phyloP scores from a whole-genome alignment of 2,329 filamentous ascomycete genomes.

The Hypoxylon sp. region DNA sequence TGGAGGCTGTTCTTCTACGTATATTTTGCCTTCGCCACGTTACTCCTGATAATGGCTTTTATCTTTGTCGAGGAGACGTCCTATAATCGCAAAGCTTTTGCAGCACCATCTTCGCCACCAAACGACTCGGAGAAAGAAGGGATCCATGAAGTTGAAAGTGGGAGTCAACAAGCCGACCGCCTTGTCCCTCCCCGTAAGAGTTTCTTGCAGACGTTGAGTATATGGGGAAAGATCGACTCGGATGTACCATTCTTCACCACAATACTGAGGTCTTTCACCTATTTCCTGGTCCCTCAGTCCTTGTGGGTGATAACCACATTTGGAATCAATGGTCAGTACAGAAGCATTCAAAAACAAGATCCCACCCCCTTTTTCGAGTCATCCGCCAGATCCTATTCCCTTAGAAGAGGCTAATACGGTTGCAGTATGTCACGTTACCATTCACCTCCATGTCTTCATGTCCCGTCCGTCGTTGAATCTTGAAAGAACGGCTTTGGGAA shows the following conservation, averaged over 20 bases:
- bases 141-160: slow-evolving; percentile 39
- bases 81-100: slow-evolving; percentile 56
- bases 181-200: slow-evolving; percentile 56
- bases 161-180: slow-evolving; percentile 13
- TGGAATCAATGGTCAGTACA: slow-evolving; percentile 57
- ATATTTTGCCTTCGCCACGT: slow-evolving; percentile 68
- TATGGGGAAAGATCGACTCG: slow-evolving; percentile 58
- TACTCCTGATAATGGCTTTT: slow-evolving; percentile 62
- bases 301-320: slow-evolving; percentile 64
- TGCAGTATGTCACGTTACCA: slow-evolving; percentile 35
- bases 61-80: slow-evolving; percentile 68
- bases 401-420: slow-evolving; percentile 19
- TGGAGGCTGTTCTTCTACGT: slow-evolving; percentile 75
- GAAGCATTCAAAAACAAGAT: slow-evolving; percentile 2
- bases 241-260: slow-evolving; percentile 61
- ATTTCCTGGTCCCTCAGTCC: slow-evolving; percentile 61
- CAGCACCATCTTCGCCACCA: slow-evolving; percentile 37
- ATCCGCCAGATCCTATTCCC: background rate
- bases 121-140: slow-evolving; percentile 47
- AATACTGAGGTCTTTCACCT: slow-evolving; percentile 61
- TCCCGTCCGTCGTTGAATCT: background rate
- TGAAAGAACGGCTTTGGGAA: slow-evolving; percentile 4
- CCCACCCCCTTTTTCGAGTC: background rate
- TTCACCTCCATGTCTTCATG: background rate
- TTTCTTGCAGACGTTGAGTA: slow-evolving; percentile 59